Evolutionary conservation across 257 asterid genomes (phyloP).

Genomic region (Solanum habrochaites): DNA sequence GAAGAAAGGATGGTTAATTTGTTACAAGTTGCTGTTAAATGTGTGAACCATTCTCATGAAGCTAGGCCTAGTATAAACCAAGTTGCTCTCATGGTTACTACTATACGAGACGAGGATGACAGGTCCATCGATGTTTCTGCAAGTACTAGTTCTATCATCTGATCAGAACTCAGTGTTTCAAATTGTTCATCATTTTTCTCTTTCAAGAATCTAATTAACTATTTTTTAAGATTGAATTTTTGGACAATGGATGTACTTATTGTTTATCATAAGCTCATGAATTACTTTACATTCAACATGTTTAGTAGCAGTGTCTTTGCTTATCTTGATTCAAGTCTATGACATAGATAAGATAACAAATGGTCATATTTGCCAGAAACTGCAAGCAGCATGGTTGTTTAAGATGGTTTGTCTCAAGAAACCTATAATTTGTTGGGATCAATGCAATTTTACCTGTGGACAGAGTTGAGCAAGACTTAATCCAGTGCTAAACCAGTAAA

Average conservation of each 20-base stretch:
- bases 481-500: neutral
- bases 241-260: neutral
- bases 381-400: neutral
- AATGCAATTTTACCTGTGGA: neutral
- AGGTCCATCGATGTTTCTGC: conserved; percentile 49
- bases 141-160: neutral
- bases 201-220: neutral
- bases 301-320: neutral
- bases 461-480: neutral
- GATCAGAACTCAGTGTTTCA: neutral
- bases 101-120: conserved; percentile 53
- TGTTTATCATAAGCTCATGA: neutral
- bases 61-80: conserved; percentile 45
- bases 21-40: conserved; percentile 51
- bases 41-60: conserved; percentile 25
- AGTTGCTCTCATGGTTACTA: conserved; percentile 32
- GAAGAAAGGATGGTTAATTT: conserved; percentile 65
- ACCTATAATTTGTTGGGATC: neutral
- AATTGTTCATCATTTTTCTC: neutral
- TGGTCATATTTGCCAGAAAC: neutral
- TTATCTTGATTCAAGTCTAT: neutral
- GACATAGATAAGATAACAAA: neutral
- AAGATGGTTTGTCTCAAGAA: neutral
- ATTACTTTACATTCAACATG: neutral
- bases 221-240: neutral